Base-by-base conservation (phyloP, 2,329 filamentous ascomycete species). In the Tricladium varicosporioides region DNA sequence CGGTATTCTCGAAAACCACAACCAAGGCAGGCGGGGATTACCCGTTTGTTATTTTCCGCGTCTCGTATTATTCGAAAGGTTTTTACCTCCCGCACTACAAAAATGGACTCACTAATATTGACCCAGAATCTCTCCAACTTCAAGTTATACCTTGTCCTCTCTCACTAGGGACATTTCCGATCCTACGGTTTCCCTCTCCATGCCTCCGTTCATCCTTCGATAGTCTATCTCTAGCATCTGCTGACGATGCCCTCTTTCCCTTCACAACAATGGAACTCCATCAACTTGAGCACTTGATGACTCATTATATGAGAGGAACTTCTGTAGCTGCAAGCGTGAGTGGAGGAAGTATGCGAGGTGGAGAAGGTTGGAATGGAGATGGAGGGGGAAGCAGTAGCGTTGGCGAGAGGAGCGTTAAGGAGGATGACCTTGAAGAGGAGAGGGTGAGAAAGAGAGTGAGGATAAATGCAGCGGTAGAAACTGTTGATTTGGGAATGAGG, bases 1-100 rank as follows among this genome's bases (percentile, higher is more conserved):
- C 44, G 1, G 46, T 57, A 2, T 56, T 31, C 5, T 10, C 45
- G 2, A 40, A n/a, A 5, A 48, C 48, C 1, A 27, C 53, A 18
- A 58, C 52, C 47, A 57, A 48, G 19, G 63, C 63, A 62, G 63
- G 54, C 62, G 68, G 32, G 5, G 54, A 59, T 22, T 42, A 61
- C 27, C 57, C 56, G 1, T 11, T 62, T n/a, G 53, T 44, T 14
- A 56, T 54, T 15, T 67, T 65, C 53, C 50, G n/a, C 16, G 68
- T 69, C 58, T 59, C 63, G 11, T 69, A 68, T 22, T 60, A 66
- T 1, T 61, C 60, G 15, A 33, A 56, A 40, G 61, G 64, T 65
- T 53, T n/a, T 2, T 46, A 10, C 15, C 14, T 5, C 5, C 15
- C 4, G 10, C n/a, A 22, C 15, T 15, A 8, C 5, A 2, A 4